Evolutionary conservation across 2,329 filamentous ascomycete species (phyloP).

Genomic region (Cadophora luteo-olivacea): DNA sequence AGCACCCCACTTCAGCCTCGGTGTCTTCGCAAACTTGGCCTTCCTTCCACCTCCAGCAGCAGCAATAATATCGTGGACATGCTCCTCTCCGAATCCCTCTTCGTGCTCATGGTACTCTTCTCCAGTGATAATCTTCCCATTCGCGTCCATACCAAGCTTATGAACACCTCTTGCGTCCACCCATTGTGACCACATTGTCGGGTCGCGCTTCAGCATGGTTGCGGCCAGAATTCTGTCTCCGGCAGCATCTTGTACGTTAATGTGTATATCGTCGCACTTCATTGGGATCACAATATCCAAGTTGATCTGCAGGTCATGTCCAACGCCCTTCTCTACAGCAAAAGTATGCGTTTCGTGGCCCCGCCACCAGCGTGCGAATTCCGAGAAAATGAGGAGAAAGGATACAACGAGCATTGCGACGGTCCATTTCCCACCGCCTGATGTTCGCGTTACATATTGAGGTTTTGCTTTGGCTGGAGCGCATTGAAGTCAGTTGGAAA

Average conservation of each 20-base stretch:
- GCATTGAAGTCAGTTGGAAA: constrained; percentile 14
- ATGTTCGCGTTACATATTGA: constrained; percentile 84
- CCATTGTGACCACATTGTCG: constrained; percentile 85
- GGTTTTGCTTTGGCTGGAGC: constrained; percentile 88
- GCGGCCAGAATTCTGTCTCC: constrained; percentile 91
- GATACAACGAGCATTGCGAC: constrained; percentile 80
- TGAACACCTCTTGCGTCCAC: constrained; percentile 72
- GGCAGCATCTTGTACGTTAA: constrained; percentile 96
- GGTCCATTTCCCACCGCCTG: constrained; percentile 93
- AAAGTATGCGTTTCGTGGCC: constrained; percentile 89
- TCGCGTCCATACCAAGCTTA: constrained; percentile 60
- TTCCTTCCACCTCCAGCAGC: constrained; percentile 66
- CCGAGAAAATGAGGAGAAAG: constrained; percentile 75
- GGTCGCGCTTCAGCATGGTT: constrained; percentile 73
- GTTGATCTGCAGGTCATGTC: constrained; percentile 90
- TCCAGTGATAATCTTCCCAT: constrained; percentile 62
- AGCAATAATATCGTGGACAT: constrained; percentile 89
- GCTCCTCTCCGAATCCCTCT: constrained; percentile 77
- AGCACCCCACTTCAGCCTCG: constrained; percentile 55
- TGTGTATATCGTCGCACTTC: constrained; percentile 85
- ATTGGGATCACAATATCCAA: constrained; percentile 92
- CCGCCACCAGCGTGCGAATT: constrained; percentile 82
- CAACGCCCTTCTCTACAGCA: constrained; percentile 89
- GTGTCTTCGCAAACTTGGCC: constrained; percentile 78
- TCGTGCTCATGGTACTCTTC: constrained; percentile 67